A percentile compares a stretch with the other conserved stretches of the same genome.
phyloP scores from a whole-genome alignment of 345 rosid genomes.

The Passiflora organensis region DNA sequence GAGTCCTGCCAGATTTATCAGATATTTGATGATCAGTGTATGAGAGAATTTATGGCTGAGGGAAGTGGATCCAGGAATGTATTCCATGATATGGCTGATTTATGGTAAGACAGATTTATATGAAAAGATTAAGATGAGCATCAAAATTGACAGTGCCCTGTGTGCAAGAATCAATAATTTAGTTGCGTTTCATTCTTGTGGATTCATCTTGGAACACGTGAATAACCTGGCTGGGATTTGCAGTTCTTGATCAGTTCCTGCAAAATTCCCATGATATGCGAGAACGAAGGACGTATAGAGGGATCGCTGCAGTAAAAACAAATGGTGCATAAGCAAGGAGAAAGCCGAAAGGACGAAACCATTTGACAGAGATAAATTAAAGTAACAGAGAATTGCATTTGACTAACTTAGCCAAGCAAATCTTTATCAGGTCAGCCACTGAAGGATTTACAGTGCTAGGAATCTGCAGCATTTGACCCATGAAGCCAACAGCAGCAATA shows the following conservation, averaged over 20 bases:
- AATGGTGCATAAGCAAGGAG: neutral
- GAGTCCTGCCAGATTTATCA: too few relatives aligned
- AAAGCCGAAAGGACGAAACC: neutral
- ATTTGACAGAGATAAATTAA: neutral
- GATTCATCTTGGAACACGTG: constrained; percentile 2
- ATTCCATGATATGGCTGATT: too few relatives aligned
- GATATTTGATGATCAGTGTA: too few relatives aligned
- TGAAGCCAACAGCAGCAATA: constrained; percentile 17
- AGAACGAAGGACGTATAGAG: constrained; percentile 17
- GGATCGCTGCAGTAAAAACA: constrained; percentile 14
- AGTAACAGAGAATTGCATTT: neutral
- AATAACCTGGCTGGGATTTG: constrained; percentile 3
- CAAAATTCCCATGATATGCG: constrained; percentile 11
- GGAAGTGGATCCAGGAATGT: too few relatives aligned
- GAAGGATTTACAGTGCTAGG: constrained; percentile 19
- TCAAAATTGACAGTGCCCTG: neutral
- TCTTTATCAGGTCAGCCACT: constrained; percentile 19
- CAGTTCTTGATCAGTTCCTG: constrained; percentile 2
- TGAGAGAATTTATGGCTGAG: too few relatives aligned
- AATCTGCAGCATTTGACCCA: constrained; percentile 19
- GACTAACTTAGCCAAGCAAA: constrained; percentile 23
- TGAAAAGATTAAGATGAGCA: too few relatives aligned
- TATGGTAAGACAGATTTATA: too few relatives aligned
- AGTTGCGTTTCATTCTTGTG: neutral
- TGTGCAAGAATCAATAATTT: too few relatives aligned